These are phyloP conservation scores for Geotrichum bryndzae DNA, from an alignment of 1,139 yeast species.

Conservation along the genomic window DNA sequence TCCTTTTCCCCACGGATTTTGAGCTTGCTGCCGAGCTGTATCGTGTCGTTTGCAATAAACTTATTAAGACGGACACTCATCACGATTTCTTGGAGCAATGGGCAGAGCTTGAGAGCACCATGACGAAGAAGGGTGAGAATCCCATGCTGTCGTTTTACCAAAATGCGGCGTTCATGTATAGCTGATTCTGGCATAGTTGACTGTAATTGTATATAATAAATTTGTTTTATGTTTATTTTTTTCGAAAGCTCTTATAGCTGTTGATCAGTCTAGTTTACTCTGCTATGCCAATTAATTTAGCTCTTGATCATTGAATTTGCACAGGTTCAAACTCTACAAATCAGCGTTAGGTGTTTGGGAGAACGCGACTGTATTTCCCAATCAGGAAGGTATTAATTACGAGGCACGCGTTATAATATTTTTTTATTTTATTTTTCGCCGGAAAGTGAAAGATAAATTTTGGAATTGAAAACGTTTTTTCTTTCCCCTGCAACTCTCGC, in stretches of 20 bases:
- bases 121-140: constrained; percentile 72
- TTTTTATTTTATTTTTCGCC: background rate
- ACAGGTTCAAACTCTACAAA: background rate
- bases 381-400: background rate
- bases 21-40: constrained; percentile 57
- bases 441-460: background rate
- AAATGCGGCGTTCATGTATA: constrained; percentile 69
- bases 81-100: constrained; percentile 59
- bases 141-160: constrained; percentile 80
- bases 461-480: background rate
- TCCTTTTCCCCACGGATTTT: constrained; percentile 83
- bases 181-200: constrained; percentile 26
- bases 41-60: constrained; percentile 57
- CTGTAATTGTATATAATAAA: background rate
- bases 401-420: background rate
- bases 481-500: background rate
- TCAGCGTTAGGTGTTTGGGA: background rate
- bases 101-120: constrained; percentile 66
- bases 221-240: background rate
- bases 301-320: no score
- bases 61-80: constrained; percentile 53
- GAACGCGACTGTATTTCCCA: background rate
- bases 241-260: background rate
- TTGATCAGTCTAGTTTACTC: background rate
- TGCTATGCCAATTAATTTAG: no score